These are phyloP conservation scores for Macadamia tetraphylla DNA, from an alignment of 164 flowering plant genomes.

Conservation along the genomic window DNA sequence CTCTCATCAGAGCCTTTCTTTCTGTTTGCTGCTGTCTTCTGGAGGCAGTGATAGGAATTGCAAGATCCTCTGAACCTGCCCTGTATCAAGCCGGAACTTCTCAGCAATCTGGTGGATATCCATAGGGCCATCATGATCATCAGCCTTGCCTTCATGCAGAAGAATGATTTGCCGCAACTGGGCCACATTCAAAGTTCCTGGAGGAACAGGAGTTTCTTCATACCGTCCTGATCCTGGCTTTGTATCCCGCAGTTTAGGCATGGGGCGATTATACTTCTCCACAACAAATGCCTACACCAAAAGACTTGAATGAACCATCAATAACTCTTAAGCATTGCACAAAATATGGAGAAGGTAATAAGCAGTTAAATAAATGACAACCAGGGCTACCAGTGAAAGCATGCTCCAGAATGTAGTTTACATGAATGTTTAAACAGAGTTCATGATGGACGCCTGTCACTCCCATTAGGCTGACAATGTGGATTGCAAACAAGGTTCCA, in stretches of 20 bases:
- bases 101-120: constrained; percentile 56
- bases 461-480: too few species aligned
- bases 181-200: constrained; percentile 68
- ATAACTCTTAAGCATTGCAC: too few species aligned
- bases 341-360: too few species aligned
- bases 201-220: constrained; percentile 51
- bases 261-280: constrained; percentile 58
- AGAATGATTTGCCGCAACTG: constrained; percentile 71
- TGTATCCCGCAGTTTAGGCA: constrained; percentile 80
- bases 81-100: constrained; percentile 47
- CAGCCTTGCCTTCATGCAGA: constrained; percentile 66
- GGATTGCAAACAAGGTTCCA: too few species aligned
- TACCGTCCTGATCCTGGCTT: constrained; percentile 43
- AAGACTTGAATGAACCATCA: neutral
- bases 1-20: constrained; percentile 12
- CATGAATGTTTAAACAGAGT: too few species aligned
- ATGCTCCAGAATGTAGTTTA: too few species aligned
- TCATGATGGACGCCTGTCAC: too few species aligned
- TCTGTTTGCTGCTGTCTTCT: constrained; percentile 37
- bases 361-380: too few species aligned
- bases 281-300: constrained; percentile 56
- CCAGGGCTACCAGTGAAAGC: too few species aligned
- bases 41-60: constrained; percentile 62
- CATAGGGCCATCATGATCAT: constrained; percentile 70
- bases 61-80: constrained; percentile 48